Evolutionary conservation across 768 basidiomycete species (phyloP), one percentile per base, ranked within the genome.

Genomic region (Boletus subcaerulescens): DNA sequence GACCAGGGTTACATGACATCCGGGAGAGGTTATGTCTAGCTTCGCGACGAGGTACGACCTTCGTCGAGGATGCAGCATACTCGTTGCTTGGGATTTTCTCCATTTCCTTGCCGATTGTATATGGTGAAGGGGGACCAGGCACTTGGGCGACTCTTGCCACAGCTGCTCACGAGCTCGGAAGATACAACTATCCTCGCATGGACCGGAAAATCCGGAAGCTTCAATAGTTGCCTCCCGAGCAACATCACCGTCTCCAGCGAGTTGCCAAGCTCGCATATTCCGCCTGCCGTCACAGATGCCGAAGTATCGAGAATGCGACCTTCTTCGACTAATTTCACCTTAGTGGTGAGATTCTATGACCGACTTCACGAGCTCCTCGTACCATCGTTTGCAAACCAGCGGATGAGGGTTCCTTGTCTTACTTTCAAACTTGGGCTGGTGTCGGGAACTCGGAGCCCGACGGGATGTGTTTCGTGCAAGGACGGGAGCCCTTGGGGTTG

Each of bases 21-120:
- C 43, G 50, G 2, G 50, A 52, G 7, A 59, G 49, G 41, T 20
- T 59, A 13, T 36, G 39, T 26, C 29, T 58, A 1, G 58, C 60
- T 26, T 60, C 60, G 0, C 9, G 1, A 29, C 55, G 59, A 5
- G 13, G 52, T 12, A 60, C 59, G 9, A 53, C 54, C 3, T 36
- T n/a, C 3, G 20, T 38, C 7, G 60, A 61, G 35, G 60, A 61
- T 22, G 35, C 51, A n/a, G 61, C 60, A 3, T 61, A 61, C 32
- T 58, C 52, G 0, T 12, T 61, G 1, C 50, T 61, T 8, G 60
- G 60, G 5, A 55, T 55, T 10, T 62, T 55, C 22, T 58, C 60
- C 1, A 8, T 20, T 2, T 12, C 47, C 18, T 35, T 61, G 32
- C 50, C 60, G 3, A 3, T 58, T 3, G 13, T 58, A 6, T 62